Percentiles rank a stretch among this genome's conserved stretches.
phyloP scores from a whole-genome alignment of 2,329 filamentous ascomycete species.

The Didymellaceae sp. region DNA sequence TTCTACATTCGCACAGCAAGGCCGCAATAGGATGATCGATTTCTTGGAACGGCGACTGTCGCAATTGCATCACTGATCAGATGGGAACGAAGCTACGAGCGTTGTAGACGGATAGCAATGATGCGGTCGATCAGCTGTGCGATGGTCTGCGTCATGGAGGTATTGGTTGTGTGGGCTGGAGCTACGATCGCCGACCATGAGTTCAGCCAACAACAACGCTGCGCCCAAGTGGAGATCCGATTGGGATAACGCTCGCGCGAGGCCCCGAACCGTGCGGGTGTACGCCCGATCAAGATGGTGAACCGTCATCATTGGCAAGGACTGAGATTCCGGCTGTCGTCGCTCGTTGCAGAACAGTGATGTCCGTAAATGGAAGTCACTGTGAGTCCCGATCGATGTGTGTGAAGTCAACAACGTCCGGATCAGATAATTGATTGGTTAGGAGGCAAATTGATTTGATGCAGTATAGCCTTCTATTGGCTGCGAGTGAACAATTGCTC shows the following conservation, averaged over 20 bases:
- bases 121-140: conserved; percentile 9
- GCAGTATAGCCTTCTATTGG: background rate
- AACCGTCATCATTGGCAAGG: background rate
- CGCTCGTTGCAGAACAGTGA: background rate
- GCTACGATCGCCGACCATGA: conserved; percentile 8
- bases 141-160: conserved; percentile 6
- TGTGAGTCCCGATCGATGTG: background rate
- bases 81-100: background rate
- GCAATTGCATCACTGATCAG: background rate
- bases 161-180: conserved; percentile 3
- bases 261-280: conserved; percentile 9
- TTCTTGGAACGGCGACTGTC: background rate
- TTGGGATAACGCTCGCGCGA: conserved; percentile 5
- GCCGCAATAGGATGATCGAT: background rate
- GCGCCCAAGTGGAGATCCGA: conserved; percentile 9
- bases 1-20: background rate
- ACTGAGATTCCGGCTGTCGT: background rate
- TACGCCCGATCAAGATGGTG: background rate
- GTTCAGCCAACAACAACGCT: conserved; percentile 6
- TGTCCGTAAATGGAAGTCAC: background rate
- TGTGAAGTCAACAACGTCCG: background rate
- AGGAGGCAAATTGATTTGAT: background rate
- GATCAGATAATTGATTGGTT: background rate
- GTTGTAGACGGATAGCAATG: background rate
- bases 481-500: background rate